phyloP scores from a whole-genome alignment of 306 rosid species.

The Pterocarpus santalinus region DNA sequence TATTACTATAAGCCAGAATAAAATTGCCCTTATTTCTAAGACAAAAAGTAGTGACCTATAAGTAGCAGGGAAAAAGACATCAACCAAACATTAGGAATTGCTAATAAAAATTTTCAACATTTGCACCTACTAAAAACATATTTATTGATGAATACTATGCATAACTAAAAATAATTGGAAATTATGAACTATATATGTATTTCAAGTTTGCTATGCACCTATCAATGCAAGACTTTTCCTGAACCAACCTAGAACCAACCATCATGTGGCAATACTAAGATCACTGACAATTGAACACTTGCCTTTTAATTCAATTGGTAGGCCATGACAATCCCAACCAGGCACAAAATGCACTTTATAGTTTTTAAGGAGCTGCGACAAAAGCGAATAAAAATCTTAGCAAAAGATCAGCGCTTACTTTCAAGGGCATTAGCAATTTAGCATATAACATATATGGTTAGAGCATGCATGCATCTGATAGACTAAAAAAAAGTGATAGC shows the following conservation, averaged over 20 bases:
- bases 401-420: conserved; percentile 20
- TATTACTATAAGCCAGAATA: no score
- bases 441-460: not conserved
- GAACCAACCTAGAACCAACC: conserved; percentile 19
- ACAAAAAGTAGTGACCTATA: no score
- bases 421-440: conserved; percentile 10
- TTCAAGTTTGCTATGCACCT: conserved; percentile 1
- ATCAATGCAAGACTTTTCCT: conserved; percentile 16
- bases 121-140: no score
- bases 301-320: conserved; percentile 99
- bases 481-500: conserved; percentile 33
- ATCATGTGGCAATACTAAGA: conserved; percentile 22
- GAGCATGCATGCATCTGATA: not conserved
- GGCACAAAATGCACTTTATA: conserved; percentile 90
- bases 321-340: conserved; percentile 99
- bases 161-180: no score
- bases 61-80: no score
- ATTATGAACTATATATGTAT: not conserved
- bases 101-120: no score
- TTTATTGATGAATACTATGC: no score
- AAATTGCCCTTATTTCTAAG: no score
- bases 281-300: conserved; percentile 48
- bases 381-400: conserved; percentile 32
- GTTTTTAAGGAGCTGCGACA: conserved; percentile 87
- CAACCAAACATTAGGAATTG: no score